These are phyloP conservation scores for Nothomitra cinnamomea DNA, from an alignment of 2,329 filamentous ascomycete species.

Conservation along the genomic window DNA sequence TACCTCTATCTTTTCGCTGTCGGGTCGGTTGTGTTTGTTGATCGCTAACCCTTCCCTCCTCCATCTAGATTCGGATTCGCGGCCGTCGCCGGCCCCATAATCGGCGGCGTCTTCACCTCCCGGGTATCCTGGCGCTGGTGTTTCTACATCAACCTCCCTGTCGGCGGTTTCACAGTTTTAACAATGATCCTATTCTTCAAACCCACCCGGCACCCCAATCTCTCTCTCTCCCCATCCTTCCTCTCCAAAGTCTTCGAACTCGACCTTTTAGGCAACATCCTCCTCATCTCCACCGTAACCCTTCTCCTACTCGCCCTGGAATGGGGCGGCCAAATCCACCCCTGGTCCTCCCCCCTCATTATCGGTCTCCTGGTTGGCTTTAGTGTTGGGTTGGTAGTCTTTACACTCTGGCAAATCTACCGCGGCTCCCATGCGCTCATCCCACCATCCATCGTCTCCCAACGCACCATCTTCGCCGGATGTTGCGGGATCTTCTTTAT, in stretches of 20 bases:
- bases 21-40: too few species aligned
- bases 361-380: constrained; percentile 37
- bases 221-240: too few species aligned
- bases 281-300: constrained; percentile 20
- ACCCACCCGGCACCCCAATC: background rate
- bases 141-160: constrained; percentile 25
- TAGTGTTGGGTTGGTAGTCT: constrained; percentile 28
- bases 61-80: too few species aligned
- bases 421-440: too few species aligned
- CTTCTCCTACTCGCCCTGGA: constrained; percentile 41
- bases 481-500: too few species aligned
- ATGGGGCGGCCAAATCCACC: constrained; percentile 40
- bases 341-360: constrained; percentile 35
- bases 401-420: too few species aligned
- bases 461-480: too few species aligned
- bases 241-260: constrained; percentile 29
- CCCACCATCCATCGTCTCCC: constrained; percentile 31
- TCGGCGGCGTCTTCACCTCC: constrained; percentile 26
- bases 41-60: too few species aligned
- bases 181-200: constrained; percentile 24
- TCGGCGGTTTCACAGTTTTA: constrained; percentile 22
- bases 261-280: constrained; percentile 28
- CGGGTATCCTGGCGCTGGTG: constrained; percentile 21
- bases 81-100: constrained; percentile 23
- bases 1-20: too few species aligned